phyloP scores from a whole-genome alignment of 768 basidiomycete species.

The Pleurotus ostreatus region DNA sequence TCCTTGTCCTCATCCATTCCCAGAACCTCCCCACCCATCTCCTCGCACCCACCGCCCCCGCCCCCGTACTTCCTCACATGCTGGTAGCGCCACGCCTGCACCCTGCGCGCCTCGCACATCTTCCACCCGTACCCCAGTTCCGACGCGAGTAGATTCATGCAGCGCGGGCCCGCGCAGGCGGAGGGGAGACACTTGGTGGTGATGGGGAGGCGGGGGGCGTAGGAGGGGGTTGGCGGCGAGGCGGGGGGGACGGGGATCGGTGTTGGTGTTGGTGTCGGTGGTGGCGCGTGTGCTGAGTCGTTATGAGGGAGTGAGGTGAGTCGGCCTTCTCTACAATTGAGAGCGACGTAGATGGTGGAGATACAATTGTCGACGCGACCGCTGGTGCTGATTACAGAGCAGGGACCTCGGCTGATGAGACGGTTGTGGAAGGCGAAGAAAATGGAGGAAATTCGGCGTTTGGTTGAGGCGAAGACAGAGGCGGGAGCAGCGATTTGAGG shows the following conservation, averaged over 20 bases:
- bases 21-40: neutral
- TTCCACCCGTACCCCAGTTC: neutral
- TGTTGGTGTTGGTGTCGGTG: too few species aligned
- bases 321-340: too few species aligned
- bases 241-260: neutral
- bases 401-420: too few species aligned
- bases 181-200: neutral
- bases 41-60: neutral
- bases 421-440: too few species aligned
- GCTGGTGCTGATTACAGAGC: too few species aligned
- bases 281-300: neutral
- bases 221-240: neutral
- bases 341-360: too few species aligned
- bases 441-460: too few species aligned
- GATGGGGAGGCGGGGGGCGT: neutral
- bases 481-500: neutral
- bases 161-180: neutral
- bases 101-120: neutral
- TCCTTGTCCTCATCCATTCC: neutral
- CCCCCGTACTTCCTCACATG: neutral
- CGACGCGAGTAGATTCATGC: neutral
- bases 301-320: neutral
- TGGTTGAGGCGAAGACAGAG: neutral
- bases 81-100: neutral
- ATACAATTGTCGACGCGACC: too few species aligned